phyloP scores from a whole-genome alignment of 1,284 basidiomycete species.

The Fomitopsis betulina region DNA sequence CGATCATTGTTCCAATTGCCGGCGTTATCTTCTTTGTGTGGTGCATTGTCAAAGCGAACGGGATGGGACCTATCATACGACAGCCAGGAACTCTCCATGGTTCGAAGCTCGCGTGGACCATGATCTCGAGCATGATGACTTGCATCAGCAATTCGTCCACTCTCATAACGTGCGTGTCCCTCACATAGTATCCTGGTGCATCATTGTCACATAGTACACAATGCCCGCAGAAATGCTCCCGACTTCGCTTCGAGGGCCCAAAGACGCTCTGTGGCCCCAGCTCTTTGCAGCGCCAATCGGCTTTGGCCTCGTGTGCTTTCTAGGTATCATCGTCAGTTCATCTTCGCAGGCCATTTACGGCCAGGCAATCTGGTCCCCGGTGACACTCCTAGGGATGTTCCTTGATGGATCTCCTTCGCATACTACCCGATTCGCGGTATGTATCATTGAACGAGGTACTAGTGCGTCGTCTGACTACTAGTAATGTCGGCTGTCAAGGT shows the following conservation, averaged over 20 bases:
- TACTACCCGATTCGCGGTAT: conserved; percentile 64
- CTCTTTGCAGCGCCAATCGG: conserved; percentile 69
- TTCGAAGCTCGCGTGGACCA: conserved; percentile 72
- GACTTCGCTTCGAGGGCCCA: conserved; percentile 75
- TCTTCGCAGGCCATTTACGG: conserved; percentile 75
- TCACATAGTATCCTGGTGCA: neutral
- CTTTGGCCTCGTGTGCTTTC: conserved; percentile 76
- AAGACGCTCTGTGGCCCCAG: conserved; percentile 70
- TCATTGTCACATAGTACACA: neutral
- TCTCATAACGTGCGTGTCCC: conserved; percentile 49
- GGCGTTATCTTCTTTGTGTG: conserved; percentile 80
- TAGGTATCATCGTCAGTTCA: conserved; percentile 83
- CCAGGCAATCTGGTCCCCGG: conserved; percentile 76
- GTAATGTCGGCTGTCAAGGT: conserved; percentile 31
- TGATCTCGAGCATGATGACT: conserved; percentile 73
- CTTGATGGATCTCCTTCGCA: conserved; percentile 60
- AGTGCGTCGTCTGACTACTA: too few relatives aligned
- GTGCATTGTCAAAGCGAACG: conserved; percentile 76
- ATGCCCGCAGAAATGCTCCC: conserved; percentile 56
- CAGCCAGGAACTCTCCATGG: conserved; percentile 65
- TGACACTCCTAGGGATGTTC: conserved; percentile 68
- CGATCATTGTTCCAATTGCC: conserved; percentile 71
- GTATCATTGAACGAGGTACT: conserved; percentile 10
- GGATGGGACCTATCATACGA: conserved; percentile 73
- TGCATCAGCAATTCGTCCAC: conserved; percentile 82